phyloP scores from a whole-genome alignment of 2,329 filamentous ascomycete species.

The Stemphylium vesicarium region DNA sequence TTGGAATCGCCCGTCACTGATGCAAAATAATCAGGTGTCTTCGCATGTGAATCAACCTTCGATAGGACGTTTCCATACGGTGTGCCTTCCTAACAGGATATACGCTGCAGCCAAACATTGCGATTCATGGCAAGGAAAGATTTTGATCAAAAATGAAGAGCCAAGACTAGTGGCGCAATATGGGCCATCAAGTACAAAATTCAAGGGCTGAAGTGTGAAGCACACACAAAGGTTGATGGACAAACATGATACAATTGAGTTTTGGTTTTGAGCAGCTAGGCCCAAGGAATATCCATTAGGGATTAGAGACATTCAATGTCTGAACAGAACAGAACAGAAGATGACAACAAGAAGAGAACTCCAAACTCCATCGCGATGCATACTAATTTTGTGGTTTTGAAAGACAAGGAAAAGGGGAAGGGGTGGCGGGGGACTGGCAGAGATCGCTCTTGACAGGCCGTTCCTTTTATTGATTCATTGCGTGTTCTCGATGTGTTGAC shows the following conservation, averaged over 20 bases:
- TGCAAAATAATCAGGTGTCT: too few species aligned
- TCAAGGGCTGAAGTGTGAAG: neutral
- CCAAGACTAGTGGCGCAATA: neutral
- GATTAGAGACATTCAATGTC: constrained; percentile 48
- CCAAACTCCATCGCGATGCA: constrained; percentile 31
- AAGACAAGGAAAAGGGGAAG: neutral
- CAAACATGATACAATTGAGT: neutral
- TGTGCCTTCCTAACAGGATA: too few species aligned
- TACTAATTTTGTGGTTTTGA: constrained; percentile 20
- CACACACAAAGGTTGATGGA: neutral
- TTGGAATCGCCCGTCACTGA: too few species aligned
- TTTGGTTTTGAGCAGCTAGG: neutral
- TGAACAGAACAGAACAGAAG: constrained; percentile 25
- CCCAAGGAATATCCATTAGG: constrained; percentile 17
- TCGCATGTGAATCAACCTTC: too few species aligned
- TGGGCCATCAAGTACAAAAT: too few species aligned
- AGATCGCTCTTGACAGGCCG: constrained; percentile 25
- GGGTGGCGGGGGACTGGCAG: constrained; percentile 14
- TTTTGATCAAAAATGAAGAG: too few species aligned
- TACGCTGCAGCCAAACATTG: too few species aligned
- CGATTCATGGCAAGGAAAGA: too few species aligned
- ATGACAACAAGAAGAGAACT: constrained; percentile 19
- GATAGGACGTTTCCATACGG: too few species aligned
- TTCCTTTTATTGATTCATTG: constrained; percentile 19
- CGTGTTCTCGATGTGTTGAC: neutral